phyloP scores from a whole-genome alignment of 805 yeast genomes.

The Kodamaea restingae region DNA sequence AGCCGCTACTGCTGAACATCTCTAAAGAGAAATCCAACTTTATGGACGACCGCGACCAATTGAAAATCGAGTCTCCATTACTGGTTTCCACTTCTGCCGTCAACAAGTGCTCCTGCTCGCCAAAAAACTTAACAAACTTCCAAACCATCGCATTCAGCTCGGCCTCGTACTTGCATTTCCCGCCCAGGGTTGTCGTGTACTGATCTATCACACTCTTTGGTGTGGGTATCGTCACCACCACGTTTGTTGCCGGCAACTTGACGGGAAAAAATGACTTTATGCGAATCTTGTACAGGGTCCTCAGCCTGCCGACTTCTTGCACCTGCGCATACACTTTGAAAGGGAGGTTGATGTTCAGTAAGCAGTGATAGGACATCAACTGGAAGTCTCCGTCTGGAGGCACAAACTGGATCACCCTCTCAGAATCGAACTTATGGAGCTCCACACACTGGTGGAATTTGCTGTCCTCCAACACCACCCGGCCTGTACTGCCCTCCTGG shows the following conservation, averaged over 20 bases:
- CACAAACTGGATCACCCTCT: slow-evolving; percentile 61
- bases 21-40: slow-evolving; percentile 62
- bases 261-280: slow-evolving; percentile 59
- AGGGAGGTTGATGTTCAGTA: slow-evolving; percentile 59
- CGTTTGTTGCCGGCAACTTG: slow-evolving; percentile 59
- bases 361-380: slow-evolving; percentile 62
- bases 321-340: slow-evolving; percentile 60
- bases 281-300: slow-evolving; percentile 54
- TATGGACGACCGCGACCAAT: slow-evolving; percentile 75
- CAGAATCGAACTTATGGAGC: slow-evolving; percentile 60
- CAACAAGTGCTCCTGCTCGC: slow-evolving; percentile 59
- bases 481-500: slow-evolving; percentile 34
- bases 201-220: slow-evolving; percentile 41
- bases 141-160: slow-evolving; percentile 64
- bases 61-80: slow-evolving; percentile 16
- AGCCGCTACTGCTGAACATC: slow-evolving; percentile 75
- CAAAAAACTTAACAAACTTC: slow-evolving; percentile 66
- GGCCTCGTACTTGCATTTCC: slow-evolving; percentile 65
- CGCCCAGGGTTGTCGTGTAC: slow-evolving; percentile 44
- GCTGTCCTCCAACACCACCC: slow-evolving; percentile 65
- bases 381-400: slow-evolving; percentile 91
- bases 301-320: slow-evolving; percentile 38
- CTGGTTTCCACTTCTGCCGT: slow-evolving; percentile 48
- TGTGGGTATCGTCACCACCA: slow-evolving; percentile 61
- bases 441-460: slow-evolving; percentile 87